Base-by-base conservation (phyloP, 345 rosid species). In the Aquilaria sinensis region DNA sequence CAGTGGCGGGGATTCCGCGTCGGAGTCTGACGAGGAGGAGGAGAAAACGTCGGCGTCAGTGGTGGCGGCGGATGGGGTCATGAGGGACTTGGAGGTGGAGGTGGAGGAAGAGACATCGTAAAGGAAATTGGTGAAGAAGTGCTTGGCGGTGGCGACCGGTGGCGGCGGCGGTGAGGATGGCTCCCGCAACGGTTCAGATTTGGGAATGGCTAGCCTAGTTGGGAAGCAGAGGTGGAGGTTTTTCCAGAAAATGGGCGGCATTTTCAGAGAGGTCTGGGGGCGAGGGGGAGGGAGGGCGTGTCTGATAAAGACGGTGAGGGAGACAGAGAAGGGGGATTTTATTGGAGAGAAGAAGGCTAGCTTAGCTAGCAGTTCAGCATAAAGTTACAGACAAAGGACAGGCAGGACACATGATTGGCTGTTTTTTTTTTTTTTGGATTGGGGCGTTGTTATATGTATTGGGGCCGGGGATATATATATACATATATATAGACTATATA, bases 161-260 rank as follows among this genome's bases (percentile, higher is more conserved):
- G 33, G 60, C 10, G 58, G 29, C 12, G 47, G 54, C 16, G 80
- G 55, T 5, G 71, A 33, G 1, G 85, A 69, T 58, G 79, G 69
- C 12, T 66, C 57, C 41, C 68, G 54, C 55, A 74, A 68, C 30
- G 74, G 58, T 46, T 65, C 66, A 0, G 64, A 77, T 65, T 68
- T 77, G 68, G 43, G 43, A 37, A 37, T 37, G 43, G 43, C 43
- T 3, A 83, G 76, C 9, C 61, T 75, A 8, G 85, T 61, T 12
- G 84, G 72, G 82, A 83, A 81, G 66, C 92, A 84, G 15, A 68
- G 80, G 59, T 78, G 71, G 31, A 92, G 67, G 72, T 76, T 86
- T 69, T 84, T 92, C 87, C 84, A 83, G 64, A 87, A 62, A 47
- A 85, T 53, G 56, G 67, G 72, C 9, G 90, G 72, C 98, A 89